Percentiles rank a stretch among this genome's conserved stretches.
Evolutionary conservation across 2,329 filamentous ascomycete species (phyloP).

Genomic region (Davidsoniella australis): DNA sequence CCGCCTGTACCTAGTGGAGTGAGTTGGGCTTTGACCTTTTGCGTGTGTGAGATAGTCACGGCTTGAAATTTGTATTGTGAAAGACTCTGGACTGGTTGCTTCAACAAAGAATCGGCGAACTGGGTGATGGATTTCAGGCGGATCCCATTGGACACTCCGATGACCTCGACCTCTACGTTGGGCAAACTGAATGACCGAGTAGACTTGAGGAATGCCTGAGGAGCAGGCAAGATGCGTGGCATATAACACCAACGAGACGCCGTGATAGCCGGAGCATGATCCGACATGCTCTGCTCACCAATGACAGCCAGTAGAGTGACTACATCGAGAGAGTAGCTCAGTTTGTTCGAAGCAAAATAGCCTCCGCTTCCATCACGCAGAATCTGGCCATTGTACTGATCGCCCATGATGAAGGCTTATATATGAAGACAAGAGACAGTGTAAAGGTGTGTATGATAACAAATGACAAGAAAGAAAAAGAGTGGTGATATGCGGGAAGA

Average conservation of each 20-base stretch:
- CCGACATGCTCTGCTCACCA: slow-evolving; percentile 40
- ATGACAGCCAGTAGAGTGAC: slow-evolving; percentile 47
- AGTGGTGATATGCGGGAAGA: background rate
- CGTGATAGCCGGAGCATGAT: slow-evolving; percentile 40
- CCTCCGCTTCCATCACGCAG: slow-evolving; percentile 5
- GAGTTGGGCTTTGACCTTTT: slow-evolving; percentile 14
- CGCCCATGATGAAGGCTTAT: background rate
- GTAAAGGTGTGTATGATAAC: slow-evolving; percentile 1
- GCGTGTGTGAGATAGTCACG: slow-evolving; percentile 30
- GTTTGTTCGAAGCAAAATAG: slow-evolving; percentile 28
- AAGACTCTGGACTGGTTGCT: slow-evolving; percentile 24
- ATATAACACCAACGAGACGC: slow-evolving; percentile 40
- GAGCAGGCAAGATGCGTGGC: slow-evolving; percentile 43
- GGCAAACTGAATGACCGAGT: slow-evolving; percentile 38
- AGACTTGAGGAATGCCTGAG: slow-evolving; percentile 43
- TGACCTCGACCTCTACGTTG: slow-evolving; percentile 34
- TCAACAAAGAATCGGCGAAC: slow-evolving; percentile 30
- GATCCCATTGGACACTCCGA: slow-evolving; percentile 40
- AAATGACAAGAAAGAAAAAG: slow-evolving; percentile 7
- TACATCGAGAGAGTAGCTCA: slow-evolving; percentile 40
- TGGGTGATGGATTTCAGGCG: slow-evolving; percentile 38
- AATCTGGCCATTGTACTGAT: slow-evolving; percentile 6
- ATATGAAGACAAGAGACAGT: background rate
- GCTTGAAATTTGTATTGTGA: slow-evolving; percentile 29
- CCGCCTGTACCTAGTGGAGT: background rate